Conservation (phyloP, 1,139 yeast genomes). For the Arxiozyma slooffiae region DNA sequence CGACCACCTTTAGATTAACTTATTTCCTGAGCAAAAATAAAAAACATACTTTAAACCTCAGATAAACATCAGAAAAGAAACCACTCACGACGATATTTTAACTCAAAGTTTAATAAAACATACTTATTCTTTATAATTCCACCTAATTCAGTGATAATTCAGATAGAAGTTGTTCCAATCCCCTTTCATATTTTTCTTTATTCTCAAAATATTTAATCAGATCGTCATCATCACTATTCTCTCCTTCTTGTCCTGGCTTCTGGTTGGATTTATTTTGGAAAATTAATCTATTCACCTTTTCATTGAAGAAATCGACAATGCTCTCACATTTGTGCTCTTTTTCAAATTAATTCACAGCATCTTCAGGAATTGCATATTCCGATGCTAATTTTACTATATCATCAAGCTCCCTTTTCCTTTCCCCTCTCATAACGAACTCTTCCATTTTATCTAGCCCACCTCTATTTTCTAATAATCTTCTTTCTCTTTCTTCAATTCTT, state of each 20-base stretch:
- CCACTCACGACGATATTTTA: neutral
- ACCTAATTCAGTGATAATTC: slow-evolving; percentile 8
- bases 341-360: slow-evolving; percentile 14
- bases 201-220: slow-evolving; percentile 16
- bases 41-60: neutral
- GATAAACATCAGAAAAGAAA: too few relatives aligned
- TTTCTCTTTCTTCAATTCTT: slow-evolving; percentile 7
- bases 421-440: slow-evolving; percentile 19
- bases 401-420: slow-evolving; percentile 13
- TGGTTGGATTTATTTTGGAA: neutral
- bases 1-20: neutral
- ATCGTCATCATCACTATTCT: slow-evolving; percentile 11
- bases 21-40: neutral
- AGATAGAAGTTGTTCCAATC: slow-evolving; percentile 13
- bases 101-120: neutral
- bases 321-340: slow-evolving; percentile 9
- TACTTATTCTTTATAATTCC: neutral
- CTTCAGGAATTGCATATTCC: slow-evolving; percentile 15
- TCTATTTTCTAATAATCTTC: slow-evolving; percentile 11
- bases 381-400: slow-evolving; percentile 16
- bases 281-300: neutral
- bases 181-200: slow-evolving; percentile 17
- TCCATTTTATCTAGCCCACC: slow-evolving; percentile 24
- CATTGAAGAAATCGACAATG: too few relatives aligned
- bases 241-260: neutral